Evolutionary conservation across 495 filamentous ascomycete species (phyloP), one percentile per base, ranked within the genome.

Genomic region (Jackrogersella minutella): DNA sequence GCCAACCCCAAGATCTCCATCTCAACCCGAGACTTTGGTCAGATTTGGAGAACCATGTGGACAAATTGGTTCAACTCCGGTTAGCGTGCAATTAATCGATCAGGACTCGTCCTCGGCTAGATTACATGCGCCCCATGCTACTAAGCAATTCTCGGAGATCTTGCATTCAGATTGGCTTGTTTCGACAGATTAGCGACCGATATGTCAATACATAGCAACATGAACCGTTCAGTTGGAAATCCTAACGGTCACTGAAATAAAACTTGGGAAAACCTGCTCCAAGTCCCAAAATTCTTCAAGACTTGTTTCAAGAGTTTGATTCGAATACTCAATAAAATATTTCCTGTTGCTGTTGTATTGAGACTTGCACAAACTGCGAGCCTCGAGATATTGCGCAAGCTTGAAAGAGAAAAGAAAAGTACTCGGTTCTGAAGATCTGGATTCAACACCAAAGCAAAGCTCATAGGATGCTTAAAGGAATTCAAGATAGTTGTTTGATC

Each of bases 31-130:
- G 50, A 37, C 56, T 65, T 65, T 64, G 66, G 61, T 69, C 61
- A 62, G 66, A 69, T 69, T 69, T 65, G 66, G 66, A 65, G 66
- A 69, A 69, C 61, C 66, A 69, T 69, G 66, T 69, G 61, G 61
- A 57, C 66, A 58, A 65, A 65, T 52, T 64, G 56, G 66, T 62
- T 69, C 61, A 52, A 64, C 66, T 64, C 7, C 52, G 66, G 61
- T 50, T 69, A 65, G 66, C 62, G 66, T 69, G 66, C 39, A 69
- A 66, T 66, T 50, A 60, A 69, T 69, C 66, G 66, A 69, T 69
- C 66, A 69, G 50, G 61, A 61, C 61, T 65, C 43, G 41, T 56
- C 44, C 56, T 69, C 66, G 66, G 66, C 66, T 69, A 69, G 66
- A 69, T 69, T 69, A 41, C 56, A 53, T 69, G 50, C 60, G 66